phyloP scores from a whole-genome alignment of 2,329 filamentous ascomycete species.

The Sphaceloma murrayae region DNA sequence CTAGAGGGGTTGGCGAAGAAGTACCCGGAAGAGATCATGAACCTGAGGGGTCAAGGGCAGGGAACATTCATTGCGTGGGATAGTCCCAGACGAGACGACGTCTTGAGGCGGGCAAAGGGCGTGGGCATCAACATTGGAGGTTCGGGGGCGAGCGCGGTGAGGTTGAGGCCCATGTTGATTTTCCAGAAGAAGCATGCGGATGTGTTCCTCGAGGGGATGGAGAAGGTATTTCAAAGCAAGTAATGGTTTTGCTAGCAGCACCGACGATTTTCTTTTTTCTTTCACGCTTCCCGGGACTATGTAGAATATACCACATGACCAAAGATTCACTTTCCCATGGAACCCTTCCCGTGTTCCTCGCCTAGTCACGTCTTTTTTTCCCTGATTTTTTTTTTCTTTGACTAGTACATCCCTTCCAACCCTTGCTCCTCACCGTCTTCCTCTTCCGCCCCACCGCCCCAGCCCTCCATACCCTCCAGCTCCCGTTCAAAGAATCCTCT shows the following conservation, averaged over 20 bases:
- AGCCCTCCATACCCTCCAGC: slow-evolving; percentile 42
- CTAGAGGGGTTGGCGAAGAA: slow-evolving; percentile 55
- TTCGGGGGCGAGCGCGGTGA: slow-evolving; percentile 60
- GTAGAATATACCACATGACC: neutral
- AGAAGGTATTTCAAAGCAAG: slow-evolving; percentile 17
- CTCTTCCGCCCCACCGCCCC: slow-evolving; percentile 20
- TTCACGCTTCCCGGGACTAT: no score
- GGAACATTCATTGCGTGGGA: slow-evolving; percentile 89
- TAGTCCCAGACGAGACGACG: slow-evolving; percentile 64
- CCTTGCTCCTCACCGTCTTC: slow-evolving; percentile 19
- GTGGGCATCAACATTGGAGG: slow-evolving; percentile 78
- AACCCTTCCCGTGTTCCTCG: neutral
- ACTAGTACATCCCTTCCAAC: slow-evolving; percentile 11
- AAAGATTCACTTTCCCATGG: neutral
- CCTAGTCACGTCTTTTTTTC: neutral
- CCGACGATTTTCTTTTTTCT: slow-evolving; percentile 4
- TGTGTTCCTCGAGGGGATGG: slow-evolving; percentile 50
- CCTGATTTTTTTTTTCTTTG: neutral
- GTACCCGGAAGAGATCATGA: slow-evolving; percentile 66
- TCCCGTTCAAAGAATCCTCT: slow-evolving; percentile 42
- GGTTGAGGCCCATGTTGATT: slow-evolving; percentile 75
- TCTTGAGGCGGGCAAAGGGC: slow-evolving; percentile 65
- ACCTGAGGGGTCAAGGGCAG: slow-evolving; percentile 72
- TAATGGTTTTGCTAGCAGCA: neutral
- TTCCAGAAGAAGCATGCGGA: slow-evolving; percentile 85